A percentile compares a stretch with the other conserved stretches of the same genome.
phyloP scores from a whole-genome alignment of 306 rosid genomes.

The Albizia julibrissin region DNA sequence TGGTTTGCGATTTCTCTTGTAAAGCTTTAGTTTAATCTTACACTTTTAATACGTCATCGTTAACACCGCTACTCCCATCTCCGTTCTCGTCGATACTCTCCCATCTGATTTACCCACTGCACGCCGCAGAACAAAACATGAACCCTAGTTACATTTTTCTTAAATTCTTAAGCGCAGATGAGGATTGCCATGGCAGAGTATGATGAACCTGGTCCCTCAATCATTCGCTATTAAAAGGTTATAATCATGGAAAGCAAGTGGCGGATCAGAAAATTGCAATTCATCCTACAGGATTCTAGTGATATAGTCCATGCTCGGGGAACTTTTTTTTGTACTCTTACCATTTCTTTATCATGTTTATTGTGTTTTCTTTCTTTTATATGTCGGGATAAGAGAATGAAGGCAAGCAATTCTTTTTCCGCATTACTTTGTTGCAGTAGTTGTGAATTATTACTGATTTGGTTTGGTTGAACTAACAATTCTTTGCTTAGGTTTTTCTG shows the following conservation, averaged over 20 bases:
- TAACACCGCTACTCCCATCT: too few species aligned
- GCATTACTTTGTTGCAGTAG: conserved; percentile 45
- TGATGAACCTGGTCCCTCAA: conserved; percentile 95
- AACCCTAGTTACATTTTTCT: too few species aligned
- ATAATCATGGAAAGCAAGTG: conserved; percentile 51
- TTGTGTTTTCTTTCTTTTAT: conserved; percentile 51
- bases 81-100: too few species aligned
- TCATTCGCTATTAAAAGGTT: conserved; percentile 96
- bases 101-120: too few species aligned
- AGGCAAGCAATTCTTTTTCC: conserved; percentile 48
- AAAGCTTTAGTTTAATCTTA: too few species aligned
- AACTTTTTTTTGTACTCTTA: conserved; percentile 50
- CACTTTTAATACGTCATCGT: too few species aligned
- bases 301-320: conserved; percentile 63
- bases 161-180: conserved; percentile 67
- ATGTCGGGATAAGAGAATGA: conserved; percentile 77
- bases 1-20: too few species aligned
- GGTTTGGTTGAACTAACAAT: conserved; percentile 67
- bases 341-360: conserved; percentile 54
- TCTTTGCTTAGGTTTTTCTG: conserved; percentile 38
- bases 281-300: conserved; percentile 52
- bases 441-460: conserved; percentile 58
- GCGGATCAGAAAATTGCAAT: conserved; percentile 50
- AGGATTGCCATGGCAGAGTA: conserved; percentile 95
- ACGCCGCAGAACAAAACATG: too few species aligned